Evolutionary conservation across 768 basidiomycete genomes (phyloP), one percentile per base, ranked within the genome.

Genomic region (Pleurotus djamor): DNA sequence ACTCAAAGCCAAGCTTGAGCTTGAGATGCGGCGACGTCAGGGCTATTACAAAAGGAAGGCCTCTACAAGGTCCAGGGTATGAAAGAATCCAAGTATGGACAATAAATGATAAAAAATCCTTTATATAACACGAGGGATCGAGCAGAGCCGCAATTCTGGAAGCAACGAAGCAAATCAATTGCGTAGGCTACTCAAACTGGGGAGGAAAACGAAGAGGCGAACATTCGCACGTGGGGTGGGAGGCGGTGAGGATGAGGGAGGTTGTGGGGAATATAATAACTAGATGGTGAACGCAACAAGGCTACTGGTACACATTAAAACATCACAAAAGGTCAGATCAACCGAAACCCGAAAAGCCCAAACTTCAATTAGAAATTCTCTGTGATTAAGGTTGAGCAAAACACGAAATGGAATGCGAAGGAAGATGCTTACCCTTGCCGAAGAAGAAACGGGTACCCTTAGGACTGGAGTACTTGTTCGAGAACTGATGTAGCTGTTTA

Each of bases 391-490:
- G 45, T 16, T 12, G 45, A 47, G 12, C 2, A 47, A 47, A 47
- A 7, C 13, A 16, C 13, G n/a, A 17, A n/a, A 17, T 5, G 50
- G 41, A 38, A 50, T 13, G 35, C 35, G 59, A 35, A 33, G 47
- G n/a, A 59, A 41, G 10, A 35, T 12, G 70, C 84, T 38, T 62
- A 89, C 89, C 94, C 72, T 96, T 96, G 49, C 93, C 92, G 63
- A 89, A 96, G 81, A 91, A 91, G 83, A 96, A 96, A 57, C 89
- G 77, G 1, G 91, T 90, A n/a, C 85, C 84, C 36, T 83, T 81
- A 14, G 90, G 84, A 41, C 80, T 79, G 14, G 93, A 94, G 73
- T 91, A 92, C 73, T 91, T 91, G 81, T 95, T 96, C 62, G 79
- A 86, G 85, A 88, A 88, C 57, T 79, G 71, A 69, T 95, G 92